Evolutionary conservation across 345 rosid genomes (phyloP).

Genomic region (Raphanus sativus): DNA sequence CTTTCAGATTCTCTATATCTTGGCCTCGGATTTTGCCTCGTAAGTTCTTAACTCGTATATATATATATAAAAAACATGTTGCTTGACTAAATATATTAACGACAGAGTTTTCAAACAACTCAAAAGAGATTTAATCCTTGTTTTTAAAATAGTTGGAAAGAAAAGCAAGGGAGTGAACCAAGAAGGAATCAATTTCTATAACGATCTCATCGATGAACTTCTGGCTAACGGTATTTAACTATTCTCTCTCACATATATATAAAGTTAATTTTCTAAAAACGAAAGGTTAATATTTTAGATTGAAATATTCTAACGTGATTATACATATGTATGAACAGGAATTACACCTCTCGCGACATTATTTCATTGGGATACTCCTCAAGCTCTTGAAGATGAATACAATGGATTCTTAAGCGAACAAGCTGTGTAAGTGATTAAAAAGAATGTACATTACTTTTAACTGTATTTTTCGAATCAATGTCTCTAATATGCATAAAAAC

Average conservation of each 20-base stretch:
- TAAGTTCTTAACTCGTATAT: slow-evolving; percentile 18
- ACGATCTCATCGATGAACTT: slow-evolving; percentile 53
- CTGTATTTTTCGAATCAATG: background rate
- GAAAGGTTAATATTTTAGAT: background rate
- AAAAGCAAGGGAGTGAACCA: slow-evolving; percentile 47
- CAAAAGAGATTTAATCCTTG: background rate
- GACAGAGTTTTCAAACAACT: background rate
- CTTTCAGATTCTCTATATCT: slow-evolving; percentile 56
- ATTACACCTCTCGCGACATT: slow-evolving; percentile 55
- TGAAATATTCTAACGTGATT: background rate
- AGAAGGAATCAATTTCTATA: slow-evolving; percentile 51
- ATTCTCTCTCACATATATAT: background rate
- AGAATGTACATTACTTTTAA: background rate
- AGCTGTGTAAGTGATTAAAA: slow-evolving; percentile 43
- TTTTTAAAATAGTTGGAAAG: slow-evolving; percentile 36
- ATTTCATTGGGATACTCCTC: slow-evolving; percentile 51
- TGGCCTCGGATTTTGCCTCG: slow-evolving; percentile 58
- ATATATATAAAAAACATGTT: background rate
- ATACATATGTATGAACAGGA: slow-evolving; percentile 34
- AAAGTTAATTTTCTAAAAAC: background rate
- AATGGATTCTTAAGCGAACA: slow-evolving; percentile 52
- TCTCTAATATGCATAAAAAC: slow-evolving; percentile 12
- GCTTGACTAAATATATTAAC: background rate
- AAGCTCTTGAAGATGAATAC: slow-evolving; percentile 44
- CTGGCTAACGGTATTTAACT: slow-evolving; percentile 38